Evolutionary conservation across 257 asterid species (phyloP).

Genomic region (Datura wrightii): DNA sequence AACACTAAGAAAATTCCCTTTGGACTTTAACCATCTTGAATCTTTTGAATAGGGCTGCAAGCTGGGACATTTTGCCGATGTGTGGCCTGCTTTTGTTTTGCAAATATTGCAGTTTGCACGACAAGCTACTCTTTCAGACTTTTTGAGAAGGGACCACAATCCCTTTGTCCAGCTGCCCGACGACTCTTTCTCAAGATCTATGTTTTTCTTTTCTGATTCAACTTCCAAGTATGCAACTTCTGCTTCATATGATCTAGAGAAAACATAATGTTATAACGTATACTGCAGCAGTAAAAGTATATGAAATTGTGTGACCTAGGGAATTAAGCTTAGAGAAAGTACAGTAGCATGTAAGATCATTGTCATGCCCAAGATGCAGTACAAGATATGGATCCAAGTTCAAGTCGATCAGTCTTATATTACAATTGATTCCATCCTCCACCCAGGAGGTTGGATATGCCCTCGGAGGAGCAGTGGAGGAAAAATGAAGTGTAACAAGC

Average conservation of each 20-base stretch:
- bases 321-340: not conserved
- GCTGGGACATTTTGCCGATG: constrained; percentile 41
- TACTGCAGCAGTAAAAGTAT: not conserved
- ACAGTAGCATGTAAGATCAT: not conserved
- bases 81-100: constrained; percentile 45
- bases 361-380: not conserved
- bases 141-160: constrained; percentile 53
- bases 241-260: constrained; percentile 83
- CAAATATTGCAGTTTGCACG: constrained; percentile 81
- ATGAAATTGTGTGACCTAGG: not conserved
- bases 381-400: not conserved
- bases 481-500: not conserved
- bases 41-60: constrained; percentile 48
- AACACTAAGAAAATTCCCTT: constrained; percentile 79
- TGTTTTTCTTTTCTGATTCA: constrained; percentile 54
- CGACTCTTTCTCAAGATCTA: constrained; percentile 47
- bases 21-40: constrained; percentile 71
- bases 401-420: not conserved
- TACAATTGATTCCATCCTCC: not conserved
- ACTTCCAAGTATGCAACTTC: constrained; percentile 83
- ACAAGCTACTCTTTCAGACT: constrained; percentile 56
- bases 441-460: not conserved
- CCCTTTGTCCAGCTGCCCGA: constrained; percentile 42
- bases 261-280: not conserved
- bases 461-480: not conserved